phyloP scores from a whole-genome alignment of 73 alveolate species.

The Chromera velia region DNA sequence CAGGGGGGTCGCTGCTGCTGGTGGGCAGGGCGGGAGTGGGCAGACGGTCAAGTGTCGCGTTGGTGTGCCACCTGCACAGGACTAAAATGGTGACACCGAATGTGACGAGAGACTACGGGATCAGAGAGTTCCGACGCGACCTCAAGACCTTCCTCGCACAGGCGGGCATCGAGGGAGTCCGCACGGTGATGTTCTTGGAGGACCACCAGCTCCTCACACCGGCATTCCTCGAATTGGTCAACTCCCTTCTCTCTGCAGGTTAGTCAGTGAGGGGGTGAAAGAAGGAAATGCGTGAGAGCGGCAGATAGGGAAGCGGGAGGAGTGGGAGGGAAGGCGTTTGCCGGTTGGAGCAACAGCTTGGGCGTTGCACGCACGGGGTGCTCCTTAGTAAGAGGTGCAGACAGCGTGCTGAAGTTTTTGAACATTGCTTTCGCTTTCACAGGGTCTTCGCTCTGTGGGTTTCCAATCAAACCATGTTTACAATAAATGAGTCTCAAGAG shows the following conservation, averaged over 20 bases:
- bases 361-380: too few relatives aligned
- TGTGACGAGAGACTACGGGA: slow-evolving; percentile 57
- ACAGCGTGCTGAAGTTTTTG: too few relatives aligned
- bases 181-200: slow-evolving; percentile 75
- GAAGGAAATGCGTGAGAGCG: slow-evolving; percentile 47
- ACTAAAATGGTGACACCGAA: slow-evolving; percentile 59
- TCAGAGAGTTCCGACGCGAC: slow-evolving; percentile 81
- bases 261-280: slow-evolving; percentile 95
- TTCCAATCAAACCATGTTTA: too few relatives aligned
- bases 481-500: too few relatives aligned
- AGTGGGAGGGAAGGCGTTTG: too few relatives aligned
- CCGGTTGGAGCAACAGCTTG: too few relatives aligned
- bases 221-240: slow-evolving; percentile 74
- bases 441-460: too few relatives aligned
- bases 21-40: slow-evolving; percentile 98
- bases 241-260: slow-evolving; percentile 90
- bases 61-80: slow-evolving; percentile 65
- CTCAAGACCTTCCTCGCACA: slow-evolving; percentile 77
- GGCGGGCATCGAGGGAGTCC: slow-evolving; percentile 83
- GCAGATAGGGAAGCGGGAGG: too few relatives aligned
- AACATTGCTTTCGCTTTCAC: too few relatives aligned
- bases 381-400: too few relatives aligned
- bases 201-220: slow-evolving; percentile 82
- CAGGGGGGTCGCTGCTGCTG: slow-evolving; percentile 74
- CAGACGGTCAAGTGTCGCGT: slow-evolving; percentile 62